Evolutionary conservation across 371 early-diverging fungal species (phyloP).

Genomic region (Rhizopus sp.): DNA sequence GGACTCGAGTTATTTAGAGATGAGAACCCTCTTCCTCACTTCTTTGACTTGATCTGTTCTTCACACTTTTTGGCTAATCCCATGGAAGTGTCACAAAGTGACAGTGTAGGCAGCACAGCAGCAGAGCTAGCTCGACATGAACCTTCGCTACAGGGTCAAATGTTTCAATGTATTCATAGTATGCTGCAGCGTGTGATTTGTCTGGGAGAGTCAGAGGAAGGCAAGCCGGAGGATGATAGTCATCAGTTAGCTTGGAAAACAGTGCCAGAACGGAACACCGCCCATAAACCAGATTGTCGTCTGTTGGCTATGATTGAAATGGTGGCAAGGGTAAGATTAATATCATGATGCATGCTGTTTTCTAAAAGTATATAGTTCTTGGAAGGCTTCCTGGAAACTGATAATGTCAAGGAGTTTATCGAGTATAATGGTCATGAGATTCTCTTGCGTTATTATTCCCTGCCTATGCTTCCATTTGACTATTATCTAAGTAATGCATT

Average conservation of each 20-base stretch:
- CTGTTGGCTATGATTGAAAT: constrained; percentile 24
- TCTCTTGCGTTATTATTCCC: constrained; percentile 63
- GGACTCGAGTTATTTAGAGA: constrained; percentile 83
- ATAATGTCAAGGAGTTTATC: constrained; percentile 74
- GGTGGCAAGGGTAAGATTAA: constrained; percentile 22
- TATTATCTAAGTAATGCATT: constrained; percentile 67
- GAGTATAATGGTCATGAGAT: constrained; percentile 64
- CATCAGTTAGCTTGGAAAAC: constrained; percentile 29
- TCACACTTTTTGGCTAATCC: constrained; percentile 73
- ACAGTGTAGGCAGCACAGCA: constrained; percentile 78
- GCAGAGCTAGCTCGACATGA: constrained; percentile 97
- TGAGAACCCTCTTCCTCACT: constrained; percentile 68
- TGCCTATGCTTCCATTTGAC: constrained; percentile 77
- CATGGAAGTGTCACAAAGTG: constrained; percentile 81
- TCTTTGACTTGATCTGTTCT: constrained; percentile 73
- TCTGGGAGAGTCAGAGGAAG: constrained; percentile 43
- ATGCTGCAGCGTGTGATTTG: constrained; percentile 60
- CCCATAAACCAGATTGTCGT: constrained; percentile 40
- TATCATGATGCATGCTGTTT: constrained; percentile 22
- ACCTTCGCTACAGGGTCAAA: constrained; percentile 70
- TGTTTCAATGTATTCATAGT: constrained; percentile 66
- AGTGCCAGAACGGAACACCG: constrained; percentile 29
- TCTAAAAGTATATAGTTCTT: constrained; percentile 57
- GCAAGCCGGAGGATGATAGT: constrained; percentile 45
- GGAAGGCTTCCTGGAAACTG: constrained; percentile 79